Evolutionary conservation across 257 asterid genomes (phyloP), one percentile per base, ranked within the genome.

Genomic region (Forsythia viridissima): DNA sequence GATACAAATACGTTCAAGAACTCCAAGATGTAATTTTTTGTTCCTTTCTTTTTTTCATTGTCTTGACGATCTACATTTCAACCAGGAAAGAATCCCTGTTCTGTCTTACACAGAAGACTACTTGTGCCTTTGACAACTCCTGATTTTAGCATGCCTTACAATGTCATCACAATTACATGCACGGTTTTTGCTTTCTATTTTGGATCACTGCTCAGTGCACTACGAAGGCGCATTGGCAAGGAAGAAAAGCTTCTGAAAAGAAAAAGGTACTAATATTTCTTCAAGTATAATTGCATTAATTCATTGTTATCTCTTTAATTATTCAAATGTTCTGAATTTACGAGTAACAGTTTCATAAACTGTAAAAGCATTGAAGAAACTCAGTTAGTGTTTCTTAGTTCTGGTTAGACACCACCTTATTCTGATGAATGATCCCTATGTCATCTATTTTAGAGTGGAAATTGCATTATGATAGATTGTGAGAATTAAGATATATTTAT

Each of bases 81-180:
- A 73, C 65, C 86, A 93, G 98, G 94, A 91, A 76, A 79, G 81
- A 52, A 86, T 69, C 24, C 24, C 0, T 24, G 89, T 91, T 79
- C 85, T 87, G 41, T 87, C 94, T n/a, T 96, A 96, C 88, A 92
- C 97, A 0, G 98, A 96, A 92, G 97, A 66, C 82, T 96, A 36
- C 95, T 96, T 63, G 98, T 96, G 80, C 99, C 99, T 76, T 87
- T 96, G 88, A 96, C 99, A n/a, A 92, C 99, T 76, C 98, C 98
- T 71, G 99, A 93, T 91, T 96, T 96, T 85, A 96, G 97, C 93
- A 96, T 96, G 97, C 97, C 98, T 76, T 93, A 93, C 91, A 96
- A 96, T 76, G 99, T 93, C 79, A 93, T 96, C 81, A 92, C 99
- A 51, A 96, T 96, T 84, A 92, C 98, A 6, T 93, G 99, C 91